Conservation (phyloP, 139 green algal species). For the Closterium sp. region DNA sequence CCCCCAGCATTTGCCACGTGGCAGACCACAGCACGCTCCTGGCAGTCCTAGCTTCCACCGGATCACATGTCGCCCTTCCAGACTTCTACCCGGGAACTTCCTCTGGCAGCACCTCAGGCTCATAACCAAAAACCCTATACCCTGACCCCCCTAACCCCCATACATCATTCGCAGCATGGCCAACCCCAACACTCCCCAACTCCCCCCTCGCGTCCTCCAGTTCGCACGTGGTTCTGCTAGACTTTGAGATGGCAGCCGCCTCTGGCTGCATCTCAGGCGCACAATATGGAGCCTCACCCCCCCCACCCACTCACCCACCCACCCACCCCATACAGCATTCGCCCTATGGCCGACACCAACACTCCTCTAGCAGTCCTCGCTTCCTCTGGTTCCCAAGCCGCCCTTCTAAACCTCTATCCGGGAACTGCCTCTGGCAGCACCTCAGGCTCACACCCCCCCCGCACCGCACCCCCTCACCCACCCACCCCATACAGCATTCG, state of each 20-base stretch:
- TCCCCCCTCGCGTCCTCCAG: constrained; percentile 80
- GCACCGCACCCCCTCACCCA: not conserved
- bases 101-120: not conserved
- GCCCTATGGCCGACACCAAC: constrained; percentile 53
- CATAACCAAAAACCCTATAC: constrained; percentile 72
- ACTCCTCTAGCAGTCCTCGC: constrained; percentile 71
- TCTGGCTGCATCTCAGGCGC: not conserved
- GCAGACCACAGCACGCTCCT: constrained; percentile 19
- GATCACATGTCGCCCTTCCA: constrained; percentile 91
- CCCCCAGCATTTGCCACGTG: constrained; percentile 57
- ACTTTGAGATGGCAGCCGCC: constrained; percentile 70
- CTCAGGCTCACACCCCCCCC: not conserved
- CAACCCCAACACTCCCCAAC: constrained; percentile 24
- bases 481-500: constrained; percentile 51
- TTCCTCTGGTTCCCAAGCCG: constrained; percentile 84
- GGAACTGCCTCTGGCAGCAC: not conserved
- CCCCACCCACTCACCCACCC: no score
- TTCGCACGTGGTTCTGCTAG: constrained; percentile 90
- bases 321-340: constrained; percentile 40
- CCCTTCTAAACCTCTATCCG: constrained; percentile 90
- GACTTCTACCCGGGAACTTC: constrained; percentile 72
- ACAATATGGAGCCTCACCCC: no score
- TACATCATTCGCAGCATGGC: constrained; percentile 58
- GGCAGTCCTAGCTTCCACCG: constrained; percentile 77
- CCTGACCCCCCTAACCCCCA: not conserved